A percentile compares a stretch with the other conserved stretches of the same genome.
Conservation (phyloP, 176 grass and related monocot species). For the Bromus sterilis region DNA sequence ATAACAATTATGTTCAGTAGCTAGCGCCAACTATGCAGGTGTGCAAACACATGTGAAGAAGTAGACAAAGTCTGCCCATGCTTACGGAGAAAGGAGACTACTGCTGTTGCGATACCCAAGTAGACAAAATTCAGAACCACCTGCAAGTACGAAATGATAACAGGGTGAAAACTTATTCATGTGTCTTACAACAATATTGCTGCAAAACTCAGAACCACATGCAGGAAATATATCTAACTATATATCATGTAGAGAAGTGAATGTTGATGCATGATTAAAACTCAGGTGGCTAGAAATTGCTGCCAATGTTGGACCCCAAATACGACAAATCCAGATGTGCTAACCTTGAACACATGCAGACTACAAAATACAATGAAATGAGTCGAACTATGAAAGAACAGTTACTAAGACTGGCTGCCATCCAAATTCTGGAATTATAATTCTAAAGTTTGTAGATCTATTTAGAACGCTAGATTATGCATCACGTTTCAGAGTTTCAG, state of each 20-base stretch:
- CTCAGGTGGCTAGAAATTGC: not conserved
- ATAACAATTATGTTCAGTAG: conserved; percentile 1
- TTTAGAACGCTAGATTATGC: not conserved
- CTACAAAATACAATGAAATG: too few species aligned
- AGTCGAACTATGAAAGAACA: not conserved
- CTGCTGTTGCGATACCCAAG: conserved; percentile 35
- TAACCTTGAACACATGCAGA: too few species aligned
- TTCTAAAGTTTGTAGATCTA: not conserved
- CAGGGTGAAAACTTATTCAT: not conserved
- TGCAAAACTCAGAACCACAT: too few species aligned
- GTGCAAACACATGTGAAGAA: not conserved
- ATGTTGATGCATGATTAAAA: not conserved
- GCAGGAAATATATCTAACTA: not conserved
- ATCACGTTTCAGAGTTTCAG: too few species aligned
- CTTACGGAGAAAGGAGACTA: conserved; percentile 55
- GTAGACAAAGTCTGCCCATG: not conserved
- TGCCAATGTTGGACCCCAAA: too few species aligned
- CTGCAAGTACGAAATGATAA: conserved; percentile 18
- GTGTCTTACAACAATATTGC: not conserved
- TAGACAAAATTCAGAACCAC: conserved; percentile 52
- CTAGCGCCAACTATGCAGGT: not conserved
- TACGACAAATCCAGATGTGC: too few species aligned
- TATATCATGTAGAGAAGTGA: not conserved
- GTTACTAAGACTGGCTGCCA: not conserved
- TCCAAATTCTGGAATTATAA: too few species aligned